These are phyloP conservation scores for Rhododendron griersonianum DNA, from an alignment of 148 eudicot genomes.

Conservation along the genomic window DNA sequence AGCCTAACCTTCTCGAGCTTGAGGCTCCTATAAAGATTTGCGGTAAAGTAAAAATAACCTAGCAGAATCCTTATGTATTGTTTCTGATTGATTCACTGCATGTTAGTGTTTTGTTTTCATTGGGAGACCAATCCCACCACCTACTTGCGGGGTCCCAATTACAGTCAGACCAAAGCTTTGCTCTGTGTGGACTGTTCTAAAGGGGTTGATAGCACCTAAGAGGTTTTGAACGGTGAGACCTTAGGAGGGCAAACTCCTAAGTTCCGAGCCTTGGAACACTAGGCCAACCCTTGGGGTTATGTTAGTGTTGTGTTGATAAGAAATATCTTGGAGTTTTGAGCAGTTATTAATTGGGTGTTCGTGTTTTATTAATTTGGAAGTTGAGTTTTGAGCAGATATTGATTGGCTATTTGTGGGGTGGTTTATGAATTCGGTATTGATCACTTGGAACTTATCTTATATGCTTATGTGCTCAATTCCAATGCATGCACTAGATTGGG, in stretches of 20 bases:
- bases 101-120: background rate
- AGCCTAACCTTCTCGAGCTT: slow-evolving; percentile 84
- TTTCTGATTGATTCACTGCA: background rate
- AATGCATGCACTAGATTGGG: background rate
- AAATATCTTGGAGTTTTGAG: background rate
- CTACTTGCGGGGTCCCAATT: too few relatives aligned
- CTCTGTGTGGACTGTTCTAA: background rate
- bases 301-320: background rate
- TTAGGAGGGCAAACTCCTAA: background rate
- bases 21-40: slow-evolving; percentile 93
- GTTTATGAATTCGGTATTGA: background rate
- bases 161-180: background rate
- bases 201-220: background rate
- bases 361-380: background rate
- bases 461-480: background rate
- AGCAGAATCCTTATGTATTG: background rate
- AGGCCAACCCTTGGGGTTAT: background rate
- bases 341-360: background rate
- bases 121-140: too few relatives aligned
- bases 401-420: background rate
- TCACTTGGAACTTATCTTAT: background rate
- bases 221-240: background rate
- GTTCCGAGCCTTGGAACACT: background rate
- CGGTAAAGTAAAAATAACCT: slow-evolving; percentile 24
- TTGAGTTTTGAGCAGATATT: background rate